Evolutionary conservation across 306 rosid species (phyloP).

Genomic region (Astragalus glycyphyllos): DNA sequence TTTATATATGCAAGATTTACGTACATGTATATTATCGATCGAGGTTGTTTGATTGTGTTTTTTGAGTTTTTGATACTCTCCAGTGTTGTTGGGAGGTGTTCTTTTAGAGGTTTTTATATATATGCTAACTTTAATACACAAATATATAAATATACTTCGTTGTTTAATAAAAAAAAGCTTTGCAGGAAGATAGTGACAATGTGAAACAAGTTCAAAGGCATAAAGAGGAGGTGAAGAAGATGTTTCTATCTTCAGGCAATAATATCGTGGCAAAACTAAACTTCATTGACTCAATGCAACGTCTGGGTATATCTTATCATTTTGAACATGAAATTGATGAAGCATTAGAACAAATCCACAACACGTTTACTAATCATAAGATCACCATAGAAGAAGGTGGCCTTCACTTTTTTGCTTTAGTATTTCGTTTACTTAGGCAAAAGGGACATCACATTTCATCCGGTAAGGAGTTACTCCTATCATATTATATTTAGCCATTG

Average conservation of each 20-base stretch:
- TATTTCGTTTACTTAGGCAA: constrained; percentile 49
- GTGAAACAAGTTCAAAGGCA: constrained; percentile 3
- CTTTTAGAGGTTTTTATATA: no score
- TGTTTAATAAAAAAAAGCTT: no score
- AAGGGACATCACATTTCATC: no score
- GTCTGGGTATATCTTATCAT: constrained; percentile 43
- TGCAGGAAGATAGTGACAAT: constrained; percentile 22
- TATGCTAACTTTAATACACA: no score
- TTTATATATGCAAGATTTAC: no score
- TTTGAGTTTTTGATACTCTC: no score
- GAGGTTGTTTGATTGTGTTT: no score
- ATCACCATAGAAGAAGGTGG: background rate
- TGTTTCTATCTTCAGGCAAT: background rate
- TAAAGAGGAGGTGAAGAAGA: constrained; percentile 48
- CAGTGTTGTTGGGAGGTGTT: no score
- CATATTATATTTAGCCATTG: no score
- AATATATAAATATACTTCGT: no score
- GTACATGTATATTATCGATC: no score
- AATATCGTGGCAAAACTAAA: constrained; percentile 7
- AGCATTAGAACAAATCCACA: constrained; percentile 33
- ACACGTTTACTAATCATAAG: background rate
- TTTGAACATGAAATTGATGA: constrained; percentile 36
- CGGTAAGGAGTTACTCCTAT: no score
- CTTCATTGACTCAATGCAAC: constrained; percentile 38
- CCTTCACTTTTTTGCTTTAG: constrained; percentile 43